Percentiles rank a stretch among this genome's conserved stretches.
These are phyloP conservation scores for Fraxinus nigra DNA, from an alignment of 305 asterid genomes.

Conservation along the genomic window DNA sequence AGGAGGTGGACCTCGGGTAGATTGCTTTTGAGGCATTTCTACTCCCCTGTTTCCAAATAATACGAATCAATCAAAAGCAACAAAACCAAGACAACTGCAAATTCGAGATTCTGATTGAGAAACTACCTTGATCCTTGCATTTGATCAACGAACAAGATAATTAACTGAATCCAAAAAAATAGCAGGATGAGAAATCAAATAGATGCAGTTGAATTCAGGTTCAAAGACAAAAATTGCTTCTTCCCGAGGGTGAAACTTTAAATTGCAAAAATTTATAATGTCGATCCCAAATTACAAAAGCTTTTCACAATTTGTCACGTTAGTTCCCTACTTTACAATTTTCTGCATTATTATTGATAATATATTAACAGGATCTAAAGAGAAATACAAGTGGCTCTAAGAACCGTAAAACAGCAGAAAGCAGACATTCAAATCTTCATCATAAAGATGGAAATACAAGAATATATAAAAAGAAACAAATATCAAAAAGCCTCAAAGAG, in stretches of 20 bases:
- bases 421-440: neutral
- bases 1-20: conserved; percentile 54
- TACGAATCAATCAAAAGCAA: conserved; percentile 8
- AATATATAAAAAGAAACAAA: neutral
- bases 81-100: neutral
- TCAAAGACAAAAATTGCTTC: neutral
- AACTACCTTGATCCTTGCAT: conserved; percentile 82
- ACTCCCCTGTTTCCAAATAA: conserved; percentile 41
- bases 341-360: neutral
- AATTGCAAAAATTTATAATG: neutral
- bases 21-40: conserved; percentile 69
- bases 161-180: conserved; percentile 26
- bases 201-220: neutral
- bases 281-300: neutral
- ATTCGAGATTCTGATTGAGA: neutral
- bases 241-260: neutral
- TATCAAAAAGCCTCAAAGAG: neutral
- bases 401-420: neutral
- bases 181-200: neutral
- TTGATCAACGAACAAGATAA: conserved; percentile 12
- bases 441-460: neutral
- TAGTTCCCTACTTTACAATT: neutral
- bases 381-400: neutral
- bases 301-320: neutral
- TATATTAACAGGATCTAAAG: neutral